Evolutionary conservation across 805 yeast species (phyloP).

Genomic region (Candida golubevii): DNA sequence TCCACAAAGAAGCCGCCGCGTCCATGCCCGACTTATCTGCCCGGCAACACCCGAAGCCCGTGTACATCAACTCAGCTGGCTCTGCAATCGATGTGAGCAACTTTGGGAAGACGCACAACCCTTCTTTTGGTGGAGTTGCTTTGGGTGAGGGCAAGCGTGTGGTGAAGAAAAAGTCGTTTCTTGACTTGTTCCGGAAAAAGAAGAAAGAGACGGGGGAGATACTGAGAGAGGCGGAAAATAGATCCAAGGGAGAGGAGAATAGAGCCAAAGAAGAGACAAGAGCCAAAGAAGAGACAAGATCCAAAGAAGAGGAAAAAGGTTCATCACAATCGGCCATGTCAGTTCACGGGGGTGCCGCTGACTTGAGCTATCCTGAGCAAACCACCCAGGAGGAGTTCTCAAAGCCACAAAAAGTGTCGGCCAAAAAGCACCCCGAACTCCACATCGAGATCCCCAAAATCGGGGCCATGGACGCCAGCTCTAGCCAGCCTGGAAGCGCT

Average conservation of each 20-base stretch:
- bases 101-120: conserved; percentile 37
- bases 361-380: background rate
- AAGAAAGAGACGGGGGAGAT: background rate
- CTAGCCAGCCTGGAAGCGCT: conserved; percentile 14
- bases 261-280: background rate
- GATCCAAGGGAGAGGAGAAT: background rate
- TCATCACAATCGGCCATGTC: too few species aligned
- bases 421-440: conserved; percentile 10
- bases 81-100: conserved; percentile 38
- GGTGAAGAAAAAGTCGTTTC: conserved; percentile 28
- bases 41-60: background rate
- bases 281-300: background rate
- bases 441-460: conserved; percentile 15
- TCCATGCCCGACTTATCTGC: conserved; percentile 17
- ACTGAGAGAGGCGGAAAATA: background rate
- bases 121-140: conserved; percentile 23
- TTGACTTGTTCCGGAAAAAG: conserved; percentile 31
- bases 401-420: background rate
- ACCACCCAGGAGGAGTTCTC: background rate
- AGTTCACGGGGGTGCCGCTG: too few species aligned
- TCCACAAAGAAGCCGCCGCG: conserved; percentile 5
- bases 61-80: conserved; percentile 23
- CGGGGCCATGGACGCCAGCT: conserved; percentile 6
- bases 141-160: background rate
- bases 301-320: background rate